These are phyloP conservation scores for Eudorina sp. DNA, from an alignment of 139 green algal genomes.

Conservation along the genomic window DNA sequence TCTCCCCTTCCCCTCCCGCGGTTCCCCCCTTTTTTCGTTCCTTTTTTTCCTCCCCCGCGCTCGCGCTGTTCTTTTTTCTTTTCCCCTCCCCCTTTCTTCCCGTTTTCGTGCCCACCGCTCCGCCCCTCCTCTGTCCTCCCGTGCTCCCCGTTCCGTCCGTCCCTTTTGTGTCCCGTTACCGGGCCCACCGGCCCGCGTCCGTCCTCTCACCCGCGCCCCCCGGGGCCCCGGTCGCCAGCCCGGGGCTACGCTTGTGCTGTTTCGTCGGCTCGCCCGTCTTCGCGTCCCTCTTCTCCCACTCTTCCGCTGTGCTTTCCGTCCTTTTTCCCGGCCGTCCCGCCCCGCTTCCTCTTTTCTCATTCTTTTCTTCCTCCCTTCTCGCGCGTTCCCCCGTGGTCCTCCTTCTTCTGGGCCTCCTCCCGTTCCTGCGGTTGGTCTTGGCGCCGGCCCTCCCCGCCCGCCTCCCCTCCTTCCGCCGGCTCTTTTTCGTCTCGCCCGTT, in stretches of 20 bases:
- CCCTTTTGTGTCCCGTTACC: neutral
- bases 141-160: neutral
- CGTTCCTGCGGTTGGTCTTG: neutral
- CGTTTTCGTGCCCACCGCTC: too few species aligned
- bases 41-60: too few species aligned
- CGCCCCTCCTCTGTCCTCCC: neutral
- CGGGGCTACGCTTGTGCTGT: neutral
- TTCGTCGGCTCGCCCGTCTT: neutral
- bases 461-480: neutral
- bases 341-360: neutral
- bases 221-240: too few species aligned
- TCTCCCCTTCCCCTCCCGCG: too few species aligned
- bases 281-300: neutral
- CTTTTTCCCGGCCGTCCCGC: neutral
- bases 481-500: neutral
- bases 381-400: neutral
- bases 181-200: too few species aligned
- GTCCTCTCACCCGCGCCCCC: too few species aligned
- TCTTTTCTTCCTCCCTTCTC: neutral
- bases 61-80: too few species aligned
- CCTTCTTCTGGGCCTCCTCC: neutral
- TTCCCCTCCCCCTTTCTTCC: too few species aligned
- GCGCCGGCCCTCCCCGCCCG: neutral
- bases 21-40: neutral
- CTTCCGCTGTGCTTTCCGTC: neutral